These are phyloP conservation scores for Amborella trichopoda DNA, from an alignment of 164 flowering plant genomes.

Conservation along the genomic window DNA sequence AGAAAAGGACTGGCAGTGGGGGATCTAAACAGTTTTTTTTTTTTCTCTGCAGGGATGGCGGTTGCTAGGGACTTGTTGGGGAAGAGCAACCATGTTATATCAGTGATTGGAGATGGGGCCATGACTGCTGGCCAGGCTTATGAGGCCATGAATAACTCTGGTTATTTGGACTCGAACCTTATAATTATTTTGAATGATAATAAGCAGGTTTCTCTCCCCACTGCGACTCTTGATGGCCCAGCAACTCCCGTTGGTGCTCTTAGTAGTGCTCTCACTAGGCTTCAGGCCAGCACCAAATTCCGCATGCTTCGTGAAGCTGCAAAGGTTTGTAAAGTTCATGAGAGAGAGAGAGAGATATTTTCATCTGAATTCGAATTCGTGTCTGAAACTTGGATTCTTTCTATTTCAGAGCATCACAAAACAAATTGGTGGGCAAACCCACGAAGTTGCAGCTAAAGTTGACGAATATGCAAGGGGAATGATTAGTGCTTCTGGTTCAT, in stretches of 20 bases:
- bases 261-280: constrained; percentile 49
- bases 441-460: constrained; percentile 71
- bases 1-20: too few species aligned
- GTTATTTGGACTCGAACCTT: constrained; percentile 69
- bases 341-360: too few species aligned
- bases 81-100: constrained; percentile 60
- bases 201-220: constrained; percentile 87
- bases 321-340: constrained; percentile 58
- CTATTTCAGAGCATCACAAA: constrained; percentile 45
- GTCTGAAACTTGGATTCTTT: constrained; percentile 4
- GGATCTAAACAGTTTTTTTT: neutral
- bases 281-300: constrained; percentile 62
- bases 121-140: constrained; percentile 99
- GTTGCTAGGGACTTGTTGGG: constrained; percentile 76
- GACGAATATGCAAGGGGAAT: constrained; percentile 84
- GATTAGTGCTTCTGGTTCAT: constrained; percentile 59
- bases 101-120: constrained; percentile 96
- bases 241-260: constrained; percentile 92
- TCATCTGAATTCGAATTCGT: too few species aligned
- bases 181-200: constrained; percentile 78
- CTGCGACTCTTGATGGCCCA: constrained; percentile 92
- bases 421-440: constrained; percentile 60
- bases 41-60: constrained; percentile 60
- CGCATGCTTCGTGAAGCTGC: constrained; percentile 77
- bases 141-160: constrained; percentile 93